A percentile compares a stretch with the other conserved stretches of the same genome.
Conservation (phyloP, 2,329 filamentous ascomycete species). For the Aspergillus amoenus region DNA sequence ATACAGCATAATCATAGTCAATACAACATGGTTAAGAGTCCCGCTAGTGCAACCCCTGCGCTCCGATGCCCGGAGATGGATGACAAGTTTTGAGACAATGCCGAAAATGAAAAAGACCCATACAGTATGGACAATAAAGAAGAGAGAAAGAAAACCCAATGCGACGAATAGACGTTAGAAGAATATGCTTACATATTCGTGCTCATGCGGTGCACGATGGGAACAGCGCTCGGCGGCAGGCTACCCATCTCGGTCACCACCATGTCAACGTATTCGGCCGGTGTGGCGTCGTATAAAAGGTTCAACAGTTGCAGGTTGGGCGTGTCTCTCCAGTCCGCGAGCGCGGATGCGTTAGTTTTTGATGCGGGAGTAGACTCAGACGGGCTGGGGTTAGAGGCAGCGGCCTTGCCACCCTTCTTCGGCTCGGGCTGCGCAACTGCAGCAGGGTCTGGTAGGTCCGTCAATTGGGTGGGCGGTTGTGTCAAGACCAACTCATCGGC, state of each 20-base stretch:
- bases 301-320: conserved; percentile 64
- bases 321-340: conserved; percentile 59
- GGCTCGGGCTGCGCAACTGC: conserved; percentile 22
- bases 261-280: conserved; percentile 79
- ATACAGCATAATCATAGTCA: conserved; percentile 11
- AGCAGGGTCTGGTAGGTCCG: conserved; percentile 30
- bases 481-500: conserved; percentile 61
- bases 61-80: not conserved
- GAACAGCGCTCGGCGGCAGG: conserved; percentile 81
- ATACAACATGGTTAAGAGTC: not conserved
- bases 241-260: conserved; percentile 90
- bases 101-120: not conserved
- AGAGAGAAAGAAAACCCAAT: not conserved
- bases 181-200: conserved; percentile 33
- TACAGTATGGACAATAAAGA: not conserved
- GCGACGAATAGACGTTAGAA: not conserved
- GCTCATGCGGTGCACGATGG: conserved; percentile 66
- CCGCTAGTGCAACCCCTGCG: not conserved
- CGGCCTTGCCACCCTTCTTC: conserved; percentile 33
- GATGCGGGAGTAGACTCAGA: conserved; percentile 24
- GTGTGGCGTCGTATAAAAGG: conserved; percentile 90
- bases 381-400: conserved; percentile 20
- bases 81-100: not conserved
- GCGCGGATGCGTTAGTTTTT: conserved; percentile 31
- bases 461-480: conserved; percentile 31